These are phyloP conservation scores for Cucurbita argyrosperma DNA, from an alignment of 306 rosid species.

Conservation along the genomic window DNA sequence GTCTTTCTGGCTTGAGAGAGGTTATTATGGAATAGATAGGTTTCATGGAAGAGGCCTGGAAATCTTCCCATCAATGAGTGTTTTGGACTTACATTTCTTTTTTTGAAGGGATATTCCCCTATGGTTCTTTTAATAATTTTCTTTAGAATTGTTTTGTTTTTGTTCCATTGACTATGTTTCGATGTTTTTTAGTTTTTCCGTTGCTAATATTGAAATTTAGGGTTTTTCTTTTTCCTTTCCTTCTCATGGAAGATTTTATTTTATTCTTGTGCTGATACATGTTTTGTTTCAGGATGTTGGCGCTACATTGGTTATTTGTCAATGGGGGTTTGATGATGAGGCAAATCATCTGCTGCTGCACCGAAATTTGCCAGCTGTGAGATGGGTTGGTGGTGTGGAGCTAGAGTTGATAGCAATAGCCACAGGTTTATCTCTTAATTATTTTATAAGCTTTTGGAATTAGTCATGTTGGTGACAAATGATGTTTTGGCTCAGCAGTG, in stretches of 20 bases:
- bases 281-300: constrained; percentile 61
- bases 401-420: constrained; percentile 96
- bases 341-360: constrained; percentile 96
- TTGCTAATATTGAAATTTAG: neutral
- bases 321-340: constrained; percentile 99
- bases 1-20: neutral
- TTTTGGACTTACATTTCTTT: neutral
- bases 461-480: neutral
- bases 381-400: constrained; percentile 99
- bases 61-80: neutral
- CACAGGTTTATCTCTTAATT: constrained; percentile 46
- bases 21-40: neutral
- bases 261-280: neutral
- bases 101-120: neutral
- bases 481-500: neutral
- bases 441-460: neutral
- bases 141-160: neutral
- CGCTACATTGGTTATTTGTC: constrained; percentile 91
- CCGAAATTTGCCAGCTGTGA: constrained; percentile 90
- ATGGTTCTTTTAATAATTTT: neutral
- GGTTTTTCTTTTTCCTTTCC: neutral
- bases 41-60: neutral
- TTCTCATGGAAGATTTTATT: neutral
- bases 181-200: neutral
- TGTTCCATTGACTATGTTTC: neutral